Evolutionary conservation across 345 rosid genomes (phyloP).

Genomic region (Euphorbia peplus): DNA sequence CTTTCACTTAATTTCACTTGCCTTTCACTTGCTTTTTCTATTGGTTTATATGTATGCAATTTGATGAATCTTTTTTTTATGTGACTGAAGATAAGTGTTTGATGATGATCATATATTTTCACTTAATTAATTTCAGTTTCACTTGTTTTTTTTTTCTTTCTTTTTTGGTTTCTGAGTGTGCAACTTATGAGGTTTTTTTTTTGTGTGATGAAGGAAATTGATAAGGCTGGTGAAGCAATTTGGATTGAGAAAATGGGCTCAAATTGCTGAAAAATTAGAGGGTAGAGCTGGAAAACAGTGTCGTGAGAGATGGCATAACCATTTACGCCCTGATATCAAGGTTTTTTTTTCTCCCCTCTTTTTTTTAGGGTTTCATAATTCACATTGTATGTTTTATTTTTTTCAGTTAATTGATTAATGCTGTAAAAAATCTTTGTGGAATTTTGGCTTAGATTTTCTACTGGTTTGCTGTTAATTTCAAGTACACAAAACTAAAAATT

Average conservation of each 20-base stretch:
- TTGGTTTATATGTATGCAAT: no score
- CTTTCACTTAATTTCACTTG: not conserved
- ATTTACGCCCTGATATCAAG: constrained; percentile 91
- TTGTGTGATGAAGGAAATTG: constrained; percentile 47
- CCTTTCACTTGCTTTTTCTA: not conserved
- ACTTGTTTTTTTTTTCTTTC: not conserved
- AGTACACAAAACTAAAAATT: not conserved
- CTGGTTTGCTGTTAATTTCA: not conserved
- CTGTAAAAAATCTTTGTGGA: not conserved
- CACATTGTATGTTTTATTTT: not conserved
- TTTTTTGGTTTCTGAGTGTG: not conserved
- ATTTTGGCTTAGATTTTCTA: not conserved
- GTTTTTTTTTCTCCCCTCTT: constrained; percentile 25
- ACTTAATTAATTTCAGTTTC: not conserved
- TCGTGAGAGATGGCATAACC: constrained; percentile 98
- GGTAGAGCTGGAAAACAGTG: constrained; percentile 98
- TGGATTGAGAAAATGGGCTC: constrained; percentile 88
- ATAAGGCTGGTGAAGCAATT: constrained; percentile 72
- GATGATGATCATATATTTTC: not conserved
- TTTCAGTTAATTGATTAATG: no score
- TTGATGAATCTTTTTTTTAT: no score
- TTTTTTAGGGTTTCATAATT: not conserved
- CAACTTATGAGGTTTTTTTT: no score
- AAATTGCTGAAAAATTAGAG: constrained; percentile 64
- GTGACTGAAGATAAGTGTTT: constrained; percentile 59